Evolutionary conservation across 352 stramenopile genomes (phyloP).

Genomic region (Pythium oligandrum): DNA sequence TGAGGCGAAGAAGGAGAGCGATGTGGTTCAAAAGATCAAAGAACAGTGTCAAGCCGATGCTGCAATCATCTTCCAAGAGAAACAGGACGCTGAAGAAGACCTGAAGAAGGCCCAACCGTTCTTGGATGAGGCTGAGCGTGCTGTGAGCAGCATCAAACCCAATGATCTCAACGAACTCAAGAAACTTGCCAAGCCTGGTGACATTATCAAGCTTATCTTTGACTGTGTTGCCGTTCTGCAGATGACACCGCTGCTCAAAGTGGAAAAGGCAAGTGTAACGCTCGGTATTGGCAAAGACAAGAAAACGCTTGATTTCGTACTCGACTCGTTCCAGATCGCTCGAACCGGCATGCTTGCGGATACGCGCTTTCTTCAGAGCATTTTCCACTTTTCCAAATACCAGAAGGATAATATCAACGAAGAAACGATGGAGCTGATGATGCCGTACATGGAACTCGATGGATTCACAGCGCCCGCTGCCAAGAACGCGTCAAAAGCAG

Average conservation of each 20-base stretch:
- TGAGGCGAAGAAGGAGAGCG: slow-evolving; percentile 89
- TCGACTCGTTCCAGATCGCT: slow-evolving; percentile 84
- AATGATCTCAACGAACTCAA: slow-evolving; percentile 92
- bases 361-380: slow-evolving; percentile 83
- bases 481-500: slow-evolving; percentile 87
- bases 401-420: slow-evolving; percentile 93
- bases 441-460: slow-evolving; percentile 86
- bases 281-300: slow-evolving; percentile 86
- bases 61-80: slow-evolving; percentile 74
- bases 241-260: slow-evolving; percentile 76
- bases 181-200: slow-evolving; percentile 84
- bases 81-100: slow-evolving; percentile 83
- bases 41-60: slow-evolving; percentile 81
- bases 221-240: slow-evolving; percentile 88
- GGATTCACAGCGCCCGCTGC: slow-evolving; percentile 76
- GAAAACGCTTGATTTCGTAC: slow-evolving; percentile 73
- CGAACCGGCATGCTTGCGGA: slow-evolving; percentile 86
- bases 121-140: slow-evolving; percentile 84
- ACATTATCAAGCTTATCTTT: slow-evolving; percentile 93
- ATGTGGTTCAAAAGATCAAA: slow-evolving; percentile 85
- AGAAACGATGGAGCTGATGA: slow-evolving; percentile 91
- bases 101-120: slow-evolving; percentile 89
- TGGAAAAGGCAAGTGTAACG: slow-evolving; percentile 53
- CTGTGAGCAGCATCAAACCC: slow-evolving; percentile 83
- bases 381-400: slow-evolving; percentile 89